Conservation (phyloP, 371 early-diverging fungal species). For the Mucor saturninus region DNA sequence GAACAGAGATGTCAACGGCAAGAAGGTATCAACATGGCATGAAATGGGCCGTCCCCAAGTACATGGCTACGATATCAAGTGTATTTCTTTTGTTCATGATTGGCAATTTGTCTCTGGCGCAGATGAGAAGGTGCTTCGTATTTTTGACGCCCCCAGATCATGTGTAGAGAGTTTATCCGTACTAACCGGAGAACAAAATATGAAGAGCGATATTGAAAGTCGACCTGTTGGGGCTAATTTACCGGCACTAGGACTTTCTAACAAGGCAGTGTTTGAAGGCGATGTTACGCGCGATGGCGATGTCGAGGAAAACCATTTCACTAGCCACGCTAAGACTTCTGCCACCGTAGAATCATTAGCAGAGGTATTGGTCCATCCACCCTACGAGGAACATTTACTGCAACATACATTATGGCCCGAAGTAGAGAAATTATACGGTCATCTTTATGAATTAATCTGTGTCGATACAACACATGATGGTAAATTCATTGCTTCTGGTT, state of each 20-base stretch:
- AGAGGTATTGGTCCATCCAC: conserved; percentile 70
- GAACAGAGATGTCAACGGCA: conserved; percentile 41
- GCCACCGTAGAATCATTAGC: conserved; percentile 58
- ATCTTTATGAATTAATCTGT: conserved; percentile 87
- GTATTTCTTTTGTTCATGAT: conserved; percentile 77
- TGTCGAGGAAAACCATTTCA: conserved; percentile 37
- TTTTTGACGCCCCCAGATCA: conserved; percentile 87
- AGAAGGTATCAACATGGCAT: conserved; percentile 73
- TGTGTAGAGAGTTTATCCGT: conserved; percentile 73
- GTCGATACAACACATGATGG: conserved; percentile 78
- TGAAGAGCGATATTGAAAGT: conserved; percentile 52
- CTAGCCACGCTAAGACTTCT: conserved; percentile 33
- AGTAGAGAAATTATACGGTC: conserved; percentile 92
- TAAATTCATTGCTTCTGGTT: conserved; percentile 78
- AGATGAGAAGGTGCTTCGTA: conserved; percentile 92
- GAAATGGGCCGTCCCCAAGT: conserved; percentile 96
- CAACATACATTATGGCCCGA: conserved; percentile 98
- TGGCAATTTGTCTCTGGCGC: conserved; percentile 88
- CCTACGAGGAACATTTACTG: conserved; percentile 87
- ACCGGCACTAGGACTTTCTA: conserved; percentile 94
- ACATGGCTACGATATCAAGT: conserved; percentile 94
- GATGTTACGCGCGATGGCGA: conserved; percentile 55
- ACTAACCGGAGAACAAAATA: conserved; percentile 51
- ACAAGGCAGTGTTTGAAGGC: conserved; percentile 87
- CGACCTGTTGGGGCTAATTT: conserved; percentile 81